These are phyloP conservation scores for Botrytis paeoniae DNA, from an alignment of 2,329 filamentous ascomycete genomes.

Conservation along the genomic window DNA sequence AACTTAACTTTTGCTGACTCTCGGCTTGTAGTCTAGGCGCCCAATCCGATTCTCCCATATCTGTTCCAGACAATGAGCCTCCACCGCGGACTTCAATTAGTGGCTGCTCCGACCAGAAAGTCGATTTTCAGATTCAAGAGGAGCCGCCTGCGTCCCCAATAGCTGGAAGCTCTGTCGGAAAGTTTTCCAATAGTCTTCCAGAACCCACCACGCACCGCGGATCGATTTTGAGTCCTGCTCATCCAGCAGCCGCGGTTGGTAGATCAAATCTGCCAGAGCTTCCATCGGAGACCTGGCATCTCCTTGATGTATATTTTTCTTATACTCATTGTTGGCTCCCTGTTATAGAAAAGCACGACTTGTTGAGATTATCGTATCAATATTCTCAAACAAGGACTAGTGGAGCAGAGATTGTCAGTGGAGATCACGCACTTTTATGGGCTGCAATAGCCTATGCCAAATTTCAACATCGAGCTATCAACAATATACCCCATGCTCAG, in stretches of 20 bases:
- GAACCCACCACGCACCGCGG: constrained; percentile 19
- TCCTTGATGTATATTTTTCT: constrained; percentile 71
- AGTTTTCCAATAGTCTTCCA: not conserved
- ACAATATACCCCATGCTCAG: constrained; percentile 32
- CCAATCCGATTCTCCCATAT: constrained; percentile 8
- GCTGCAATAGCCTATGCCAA: constrained; percentile 56
- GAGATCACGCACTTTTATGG: constrained; percentile 58
- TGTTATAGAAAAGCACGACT: constrained; percentile 61
- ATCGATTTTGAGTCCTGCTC: constrained; percentile 28
- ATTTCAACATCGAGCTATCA: constrained; percentile 44
- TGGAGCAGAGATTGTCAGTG: constrained; percentile 18
- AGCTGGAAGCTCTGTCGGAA: not conserved
- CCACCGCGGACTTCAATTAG: not conserved
- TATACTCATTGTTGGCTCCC: constrained; percentile 77
- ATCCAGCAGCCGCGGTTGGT: constrained; percentile 16
- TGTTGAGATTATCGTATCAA: constrained; percentile 36
- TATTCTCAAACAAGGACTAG: constrained; percentile 29
- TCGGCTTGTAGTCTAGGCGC: not conserved
- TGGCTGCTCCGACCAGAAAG: constrained; percentile 17
- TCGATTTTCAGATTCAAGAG: constrained; percentile 14
- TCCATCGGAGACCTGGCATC: constrained; percentile 38
- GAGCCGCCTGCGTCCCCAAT: not conserved
- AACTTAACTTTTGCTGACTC: not conserved
- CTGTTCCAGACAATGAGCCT: not conserved
- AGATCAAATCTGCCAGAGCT: constrained; percentile 28